Conservation (phyloP, 1,284 basidiomycete genomes). For the Schizopora paradoxa region DNA sequence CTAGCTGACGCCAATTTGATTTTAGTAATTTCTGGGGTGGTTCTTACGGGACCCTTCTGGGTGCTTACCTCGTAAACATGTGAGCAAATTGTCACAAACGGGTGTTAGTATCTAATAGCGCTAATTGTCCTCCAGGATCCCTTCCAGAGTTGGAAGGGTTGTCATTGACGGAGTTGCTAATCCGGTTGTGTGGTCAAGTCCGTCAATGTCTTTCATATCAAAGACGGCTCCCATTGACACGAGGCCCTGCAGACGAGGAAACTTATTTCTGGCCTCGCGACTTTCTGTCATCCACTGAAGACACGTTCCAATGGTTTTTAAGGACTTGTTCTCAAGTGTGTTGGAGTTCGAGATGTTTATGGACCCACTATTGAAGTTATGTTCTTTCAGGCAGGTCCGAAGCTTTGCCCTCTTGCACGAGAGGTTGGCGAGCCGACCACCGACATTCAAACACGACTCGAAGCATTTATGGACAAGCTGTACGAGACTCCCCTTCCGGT, state of each 20-base stretch:
- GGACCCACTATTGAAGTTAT: not conserved
- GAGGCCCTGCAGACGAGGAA: not conserved
- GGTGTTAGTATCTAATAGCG: not conserved
- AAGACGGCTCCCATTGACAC: not conserved
- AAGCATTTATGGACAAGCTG: slow-evolving; percentile 7
- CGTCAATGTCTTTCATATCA: not conserved
- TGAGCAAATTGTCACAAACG: too few species aligned
- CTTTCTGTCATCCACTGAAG: not conserved
- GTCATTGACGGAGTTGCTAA: slow-evolving; percentile 17
- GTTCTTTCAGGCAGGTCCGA: slow-evolving; percentile 4
- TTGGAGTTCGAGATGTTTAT: not conserved
- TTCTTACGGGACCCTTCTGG: slow-evolving; percentile 2
- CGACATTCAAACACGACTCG: slow-evolving; percentile 1
- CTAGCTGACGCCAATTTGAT: slow-evolving; percentile 24
- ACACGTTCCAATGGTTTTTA: slow-evolving; percentile 4
- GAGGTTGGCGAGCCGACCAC: not conserved
- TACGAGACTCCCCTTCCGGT: slow-evolving; percentile 3
- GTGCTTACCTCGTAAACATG: slow-evolving; percentile 8
- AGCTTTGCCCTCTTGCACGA: slow-evolving; percentile 2
- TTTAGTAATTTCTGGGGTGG: slow-evolving; percentile 10
- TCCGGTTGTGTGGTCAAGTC: slow-evolving; percentile 11
- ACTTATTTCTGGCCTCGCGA: slow-evolving; percentile 4
- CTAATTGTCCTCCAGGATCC: slow-evolving; percentile 12
- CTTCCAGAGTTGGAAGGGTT: slow-evolving; percentile 15
- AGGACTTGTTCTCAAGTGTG: slow-evolving; percentile 1